Conservation (phyloP, 2,329 filamentous ascomycete genomes). For the Paecilomyces variotii region DNA sequence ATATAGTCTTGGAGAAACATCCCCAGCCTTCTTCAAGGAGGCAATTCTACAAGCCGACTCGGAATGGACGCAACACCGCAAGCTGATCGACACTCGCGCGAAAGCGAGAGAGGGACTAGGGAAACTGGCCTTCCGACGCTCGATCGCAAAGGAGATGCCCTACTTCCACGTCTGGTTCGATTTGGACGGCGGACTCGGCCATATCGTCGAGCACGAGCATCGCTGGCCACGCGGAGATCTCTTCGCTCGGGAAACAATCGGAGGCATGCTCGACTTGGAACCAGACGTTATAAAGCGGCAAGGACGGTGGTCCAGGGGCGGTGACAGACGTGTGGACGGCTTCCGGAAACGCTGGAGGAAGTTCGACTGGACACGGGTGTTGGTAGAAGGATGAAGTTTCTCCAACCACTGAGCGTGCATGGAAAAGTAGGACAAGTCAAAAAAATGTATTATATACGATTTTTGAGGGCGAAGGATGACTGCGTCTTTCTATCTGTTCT, state of each 20-base stretch:
- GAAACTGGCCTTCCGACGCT: slow-evolving; percentile 70
- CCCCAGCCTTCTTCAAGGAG: slow-evolving; percentile 91
- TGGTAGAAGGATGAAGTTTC: slow-evolving; percentile 40
- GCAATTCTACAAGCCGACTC: slow-evolving; percentile 81
- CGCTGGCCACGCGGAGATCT: slow-evolving; percentile 86
- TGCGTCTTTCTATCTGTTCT: neutral
- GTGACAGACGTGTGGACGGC: slow-evolving; percentile 58
- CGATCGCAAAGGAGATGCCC: slow-evolving; percentile 88
- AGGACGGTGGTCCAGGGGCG: slow-evolving; percentile 69
- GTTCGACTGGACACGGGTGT: slow-evolving; percentile 76
- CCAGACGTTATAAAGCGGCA: slow-evolving; percentile 82
- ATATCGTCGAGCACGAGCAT: slow-evolving; percentile 78
- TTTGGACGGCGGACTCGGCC: slow-evolving; percentile 83
- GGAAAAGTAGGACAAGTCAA: neutral
- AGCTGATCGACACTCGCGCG: slow-evolving; percentile 75
- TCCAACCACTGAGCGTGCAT: neutral
- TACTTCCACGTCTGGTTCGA: slow-evolving; percentile 98
- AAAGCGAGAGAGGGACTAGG: slow-evolving; percentile 58
- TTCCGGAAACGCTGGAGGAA: slow-evolving; percentile 83
- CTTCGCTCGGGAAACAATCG: slow-evolving; percentile 85
- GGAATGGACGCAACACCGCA: slow-evolving; percentile 93
- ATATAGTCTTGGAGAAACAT: slow-evolving; percentile 81
- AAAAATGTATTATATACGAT: neutral
- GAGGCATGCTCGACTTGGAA: slow-evolving; percentile 80
- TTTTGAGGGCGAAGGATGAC: neutral